A percentile compares a stretch with the other conserved stretches of the same genome.
phyloP scores from a whole-genome alignment of 495 filamentous ascomycete genomes.

The Aspergillus bridgeri region DNA sequence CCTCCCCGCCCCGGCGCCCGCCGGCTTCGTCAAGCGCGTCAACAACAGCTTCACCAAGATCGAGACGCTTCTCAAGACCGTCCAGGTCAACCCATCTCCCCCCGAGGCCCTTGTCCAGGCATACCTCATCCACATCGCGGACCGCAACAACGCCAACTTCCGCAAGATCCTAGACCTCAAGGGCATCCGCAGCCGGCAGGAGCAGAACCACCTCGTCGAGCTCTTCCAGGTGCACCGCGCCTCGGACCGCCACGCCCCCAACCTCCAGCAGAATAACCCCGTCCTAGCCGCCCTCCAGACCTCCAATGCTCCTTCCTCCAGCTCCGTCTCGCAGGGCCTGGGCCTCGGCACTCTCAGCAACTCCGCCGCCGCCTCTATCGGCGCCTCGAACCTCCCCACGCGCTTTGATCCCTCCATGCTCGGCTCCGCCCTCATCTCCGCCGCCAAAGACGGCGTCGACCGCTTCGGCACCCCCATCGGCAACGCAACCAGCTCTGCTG shows the following conservation, averaged over 20 bases:
- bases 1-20: slow-evolving; percentile 45
- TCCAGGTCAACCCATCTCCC: slow-evolving; percentile 88
- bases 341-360: slow-evolving; percentile 23
- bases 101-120: slow-evolving; percentile 94
- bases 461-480: slow-evolving; percentile 64
- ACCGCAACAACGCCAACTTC: slow-evolving; percentile 91
- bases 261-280: slow-evolving; percentile 43
- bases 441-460: slow-evolving; percentile 87
- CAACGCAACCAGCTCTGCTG: slow-evolving; percentile 4
- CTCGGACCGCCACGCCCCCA: slow-evolving; percentile 50
- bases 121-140: slow-evolving; percentile 91
- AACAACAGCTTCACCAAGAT: slow-evolving; percentile 79
- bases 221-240: slow-evolving; percentile 80
- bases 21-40: slow-evolving; percentile 82
- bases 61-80: slow-evolving; percentile 90
- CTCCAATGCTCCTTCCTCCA: slow-evolving; percentile 34
- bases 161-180: slow-evolving; percentile 93
- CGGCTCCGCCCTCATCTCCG: slow-evolving; percentile 70
- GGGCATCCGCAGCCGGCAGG: slow-evolving; percentile 70
- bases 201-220: slow-evolving; percentile 81
- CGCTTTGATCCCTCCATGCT: slow-evolving; percentile 74
- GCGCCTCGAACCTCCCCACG: slow-evolving; percentile 40
- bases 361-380: slow-evolving; percentile 40
- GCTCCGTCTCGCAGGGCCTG: slow-evolving; percentile 41
- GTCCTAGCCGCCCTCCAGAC: slow-evolving; percentile 39